phyloP scores from a whole-genome alignment of 352 stramenopile species.

The Stephanocyclus meneghinianus region DNA sequence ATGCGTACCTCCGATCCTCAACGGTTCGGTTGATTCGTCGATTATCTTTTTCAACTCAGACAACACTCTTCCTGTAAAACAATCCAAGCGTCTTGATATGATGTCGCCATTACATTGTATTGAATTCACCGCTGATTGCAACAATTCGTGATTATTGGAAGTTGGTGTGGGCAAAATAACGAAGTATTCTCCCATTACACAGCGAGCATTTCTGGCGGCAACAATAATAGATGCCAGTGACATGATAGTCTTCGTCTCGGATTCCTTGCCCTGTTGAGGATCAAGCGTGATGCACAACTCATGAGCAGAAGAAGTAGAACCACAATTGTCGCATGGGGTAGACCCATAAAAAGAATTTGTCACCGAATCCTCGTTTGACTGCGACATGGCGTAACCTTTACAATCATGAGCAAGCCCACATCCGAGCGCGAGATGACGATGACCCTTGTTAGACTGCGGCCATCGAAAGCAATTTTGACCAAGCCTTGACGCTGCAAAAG shows the following conservation, averaged over 20 bases:
- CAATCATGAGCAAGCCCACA: constrained; percentile 37
- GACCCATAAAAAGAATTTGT: constrained; percentile 29
- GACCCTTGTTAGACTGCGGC: constrained; percentile 25
- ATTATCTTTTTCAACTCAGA: constrained; percentile 20
- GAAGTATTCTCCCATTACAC: constrained; percentile 48
- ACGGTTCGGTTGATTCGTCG: too few relatives aligned
- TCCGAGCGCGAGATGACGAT: constrained; percentile 27
- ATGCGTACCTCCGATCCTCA: too few relatives aligned
- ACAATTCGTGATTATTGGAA: not conserved
- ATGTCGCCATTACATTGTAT: constrained; percentile 18
- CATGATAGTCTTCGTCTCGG: not conserved
- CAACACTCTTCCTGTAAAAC: constrained; percentile 28
- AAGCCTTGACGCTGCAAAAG: constrained; percentile 40
- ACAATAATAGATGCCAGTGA: constrained; percentile 38
- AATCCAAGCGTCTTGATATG: constrained; percentile 40
- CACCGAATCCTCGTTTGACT: not conserved
- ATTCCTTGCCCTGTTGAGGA: constrained; percentile 4
- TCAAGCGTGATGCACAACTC: constrained; percentile 34
- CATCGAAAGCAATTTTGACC: constrained; percentile 47
- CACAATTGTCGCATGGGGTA: constrained; percentile 22
- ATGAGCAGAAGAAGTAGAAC: constrained; percentile 39
- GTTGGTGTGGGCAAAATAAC: not conserved
- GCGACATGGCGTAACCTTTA: constrained; percentile 21
- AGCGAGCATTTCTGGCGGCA: constrained; percentile 44
- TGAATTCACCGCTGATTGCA: constrained; percentile 38